These are phyloP conservation scores for Lomentospora prolificans DNA, from an alignment of 2,329 filamentous ascomycete genomes.

Conservation along the genomic window DNA sequence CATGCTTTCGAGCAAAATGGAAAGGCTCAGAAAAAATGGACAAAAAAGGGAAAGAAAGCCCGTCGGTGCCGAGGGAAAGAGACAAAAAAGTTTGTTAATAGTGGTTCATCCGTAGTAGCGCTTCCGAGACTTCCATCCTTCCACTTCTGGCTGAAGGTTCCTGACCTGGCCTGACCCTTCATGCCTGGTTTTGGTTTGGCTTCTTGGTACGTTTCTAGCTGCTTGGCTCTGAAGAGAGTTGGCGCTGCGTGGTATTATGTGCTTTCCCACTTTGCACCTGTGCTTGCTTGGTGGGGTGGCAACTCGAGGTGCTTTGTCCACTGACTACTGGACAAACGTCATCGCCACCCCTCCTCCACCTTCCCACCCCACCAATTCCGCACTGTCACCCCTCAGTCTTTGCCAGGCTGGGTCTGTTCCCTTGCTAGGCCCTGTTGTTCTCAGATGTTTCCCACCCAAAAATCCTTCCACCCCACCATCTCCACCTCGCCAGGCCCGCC, in stretches of 20 bases:
- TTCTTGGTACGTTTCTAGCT: neutral
- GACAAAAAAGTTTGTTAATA: neutral
- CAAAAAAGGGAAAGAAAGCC: too few species aligned
- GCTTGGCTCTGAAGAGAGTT: neutral
- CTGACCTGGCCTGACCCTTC: neutral
- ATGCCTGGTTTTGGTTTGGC: neutral
- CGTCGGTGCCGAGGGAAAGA: neutral
- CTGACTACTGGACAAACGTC: slow-evolving; percentile 2
- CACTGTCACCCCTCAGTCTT: neutral
- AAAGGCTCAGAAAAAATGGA: too few species aligned
- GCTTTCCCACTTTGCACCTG: neutral
- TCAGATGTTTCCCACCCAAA: too few species aligned
- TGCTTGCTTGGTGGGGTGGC: neutral
- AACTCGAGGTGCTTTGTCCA: neutral
- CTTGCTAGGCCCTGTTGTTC: neutral
- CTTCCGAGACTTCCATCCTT: neutral
- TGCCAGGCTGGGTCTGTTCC: neutral
- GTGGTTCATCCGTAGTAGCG: neutral
- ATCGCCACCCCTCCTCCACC: slow-evolving; percentile 6
- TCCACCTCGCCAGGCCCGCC: neutral
- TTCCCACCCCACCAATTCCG: neutral
- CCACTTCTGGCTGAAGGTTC: neutral
- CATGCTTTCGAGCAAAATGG: neutral
- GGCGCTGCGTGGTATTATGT: neutral
- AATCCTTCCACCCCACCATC: neutral